A percentile compares a stretch with the other conserved stretches of the same genome.
These are phyloP conservation scores for Leishmania aethiopica DNA, from an alignment of 208 protist species.

Conservation along the genomic window DNA sequence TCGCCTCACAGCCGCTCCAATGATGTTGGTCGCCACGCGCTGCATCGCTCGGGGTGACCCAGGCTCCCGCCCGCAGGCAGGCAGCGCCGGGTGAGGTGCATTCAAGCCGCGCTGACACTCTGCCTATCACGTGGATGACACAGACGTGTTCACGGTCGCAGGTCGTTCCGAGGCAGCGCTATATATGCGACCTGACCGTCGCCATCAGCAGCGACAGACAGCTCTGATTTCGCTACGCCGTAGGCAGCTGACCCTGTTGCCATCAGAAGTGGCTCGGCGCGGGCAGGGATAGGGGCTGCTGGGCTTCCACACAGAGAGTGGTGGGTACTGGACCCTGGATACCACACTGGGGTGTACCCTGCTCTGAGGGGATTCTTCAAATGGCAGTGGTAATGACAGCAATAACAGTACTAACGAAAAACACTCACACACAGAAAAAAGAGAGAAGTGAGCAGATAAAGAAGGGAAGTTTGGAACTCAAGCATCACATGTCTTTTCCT, in stretches of 20 bases:
- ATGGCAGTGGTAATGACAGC: neutral
- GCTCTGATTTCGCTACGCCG: neutral
- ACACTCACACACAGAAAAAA: neutral
- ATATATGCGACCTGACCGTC: neutral
- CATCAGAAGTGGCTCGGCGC: neutral
- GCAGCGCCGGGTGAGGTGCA: neutral
- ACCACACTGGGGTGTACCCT: neutral
- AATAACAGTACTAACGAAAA: neutral
- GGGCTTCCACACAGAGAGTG: neutral
- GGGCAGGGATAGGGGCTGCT: neutral
- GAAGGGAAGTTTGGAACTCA: neutral
- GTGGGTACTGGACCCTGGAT: neutral
- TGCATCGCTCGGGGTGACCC: neutral
- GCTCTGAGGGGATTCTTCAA: neutral
- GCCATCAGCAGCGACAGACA: neutral
- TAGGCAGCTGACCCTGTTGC: neutral
- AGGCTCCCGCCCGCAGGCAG: too few relatives aligned
- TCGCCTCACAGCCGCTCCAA: neutral
- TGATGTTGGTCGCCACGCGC: neutral
- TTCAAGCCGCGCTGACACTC: neutral
- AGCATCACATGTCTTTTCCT: neutral
- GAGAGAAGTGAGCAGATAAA: neutral
- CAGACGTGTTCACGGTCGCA: neutral
- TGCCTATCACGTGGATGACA: neutral
- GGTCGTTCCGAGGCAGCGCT: neutral